Evolutionary conservation across 345 rosid genomes (phyloP).

Genomic region (Kernera saxatilis): DNA sequence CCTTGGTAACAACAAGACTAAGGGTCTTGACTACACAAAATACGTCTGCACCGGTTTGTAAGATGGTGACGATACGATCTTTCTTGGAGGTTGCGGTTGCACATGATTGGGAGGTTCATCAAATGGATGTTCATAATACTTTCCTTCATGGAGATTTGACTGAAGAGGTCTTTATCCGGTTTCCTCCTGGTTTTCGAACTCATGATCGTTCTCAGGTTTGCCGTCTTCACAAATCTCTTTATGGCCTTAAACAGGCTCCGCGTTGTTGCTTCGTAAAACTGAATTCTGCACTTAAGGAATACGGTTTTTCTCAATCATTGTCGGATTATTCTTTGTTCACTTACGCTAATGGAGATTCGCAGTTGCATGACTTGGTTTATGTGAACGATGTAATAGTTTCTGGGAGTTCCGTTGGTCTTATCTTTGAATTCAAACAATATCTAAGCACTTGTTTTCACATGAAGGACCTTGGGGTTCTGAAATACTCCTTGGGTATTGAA

Average conservation of each 20-base stretch:
- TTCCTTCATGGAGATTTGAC: neutral
- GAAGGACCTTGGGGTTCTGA: neutral
- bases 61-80: neutral
- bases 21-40: neutral
- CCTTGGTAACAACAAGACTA: neutral
- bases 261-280: neutral
- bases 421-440: neutral
- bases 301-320: neutral
- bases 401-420: accelerated
- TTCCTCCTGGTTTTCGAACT: neutral
- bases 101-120: neutral
- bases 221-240: neutral
- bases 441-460: neutral
- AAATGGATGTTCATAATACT: neutral
- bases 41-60: neutral
- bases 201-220: neutral
- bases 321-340: neutral
- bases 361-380: neutral
- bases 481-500: neutral
- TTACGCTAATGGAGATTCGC: neutral
- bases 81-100: neutral
- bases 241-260: neutral
- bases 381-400: neutral
- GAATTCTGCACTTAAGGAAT: too few species aligned
- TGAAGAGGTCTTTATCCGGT: neutral